Conservation (phyloP, 495 filamentous ascomycete species). For the Aspergillus diversus region DNA sequence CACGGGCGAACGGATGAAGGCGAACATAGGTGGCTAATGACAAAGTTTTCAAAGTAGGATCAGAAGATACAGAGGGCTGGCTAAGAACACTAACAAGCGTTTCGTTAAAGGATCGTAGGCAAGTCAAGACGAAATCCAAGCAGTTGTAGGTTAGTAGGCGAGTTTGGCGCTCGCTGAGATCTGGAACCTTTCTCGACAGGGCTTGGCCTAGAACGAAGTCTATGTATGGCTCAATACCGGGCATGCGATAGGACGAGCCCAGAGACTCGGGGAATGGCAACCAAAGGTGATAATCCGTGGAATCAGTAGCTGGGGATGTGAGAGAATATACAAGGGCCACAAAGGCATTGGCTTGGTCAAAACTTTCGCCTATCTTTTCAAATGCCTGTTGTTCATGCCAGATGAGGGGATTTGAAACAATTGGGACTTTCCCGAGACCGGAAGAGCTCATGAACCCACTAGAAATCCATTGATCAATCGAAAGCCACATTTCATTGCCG, state of each 20-base stretch:
- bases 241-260: slow-evolving; percentile 75
- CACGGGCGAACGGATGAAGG: slow-evolving; percentile 87
- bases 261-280: slow-evolving; percentile 86
- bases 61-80: slow-evolving; percentile 70
- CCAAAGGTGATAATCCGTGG: slow-evolving; percentile 55
- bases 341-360: slow-evolving; percentile 83
- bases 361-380: slow-evolving; percentile 65
- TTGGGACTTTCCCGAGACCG: slow-evolving; percentile 38
- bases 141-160: slow-evolving; percentile 74
- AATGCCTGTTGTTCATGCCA: slow-evolving; percentile 58
- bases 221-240: slow-evolving; percentile 88
- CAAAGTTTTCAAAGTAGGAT: slow-evolving; percentile 69
- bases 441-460: slow-evolving; percentile 50
- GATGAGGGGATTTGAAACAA: slow-evolving; percentile 41
- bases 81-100: slow-evolving; percentile 82
- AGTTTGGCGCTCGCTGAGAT: slow-evolving; percentile 62
- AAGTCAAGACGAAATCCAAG: slow-evolving; percentile 74
- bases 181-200: slow-evolving; percentile 63
- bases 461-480: slow-evolving; percentile 73
- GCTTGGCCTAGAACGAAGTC: slow-evolving; percentile 84
- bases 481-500: slow-evolving; percentile 69
- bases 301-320: slow-evolving; percentile 60
- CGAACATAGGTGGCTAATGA: slow-evolving; percentile 75
- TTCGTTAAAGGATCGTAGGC: slow-evolving; percentile 86
- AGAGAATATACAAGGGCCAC: slow-evolving; percentile 72